Percentiles rank a stretch among this genome's conserved stretches.
Evolutionary conservation across 2,329 filamentous ascomycete genomes (phyloP).

Genomic region (Colletotrichum kahawae): DNA sequence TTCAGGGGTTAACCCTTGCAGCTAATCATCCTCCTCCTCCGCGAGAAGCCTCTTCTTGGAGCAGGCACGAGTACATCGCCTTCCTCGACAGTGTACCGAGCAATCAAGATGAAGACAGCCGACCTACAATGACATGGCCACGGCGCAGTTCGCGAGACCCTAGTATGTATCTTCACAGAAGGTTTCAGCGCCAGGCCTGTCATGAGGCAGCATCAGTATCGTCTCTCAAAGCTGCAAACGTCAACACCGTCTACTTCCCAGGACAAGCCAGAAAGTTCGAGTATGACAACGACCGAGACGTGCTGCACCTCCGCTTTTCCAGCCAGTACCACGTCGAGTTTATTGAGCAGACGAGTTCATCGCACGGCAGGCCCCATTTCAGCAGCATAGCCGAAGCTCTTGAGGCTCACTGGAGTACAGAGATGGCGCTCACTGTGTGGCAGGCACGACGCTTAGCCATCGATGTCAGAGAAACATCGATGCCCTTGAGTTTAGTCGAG

Average conservation of each 20-base stretch:
- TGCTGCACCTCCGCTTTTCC: slow-evolving; percentile 31
- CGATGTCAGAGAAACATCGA: slow-evolving; percentile 29
- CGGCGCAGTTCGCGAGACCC: neutral
- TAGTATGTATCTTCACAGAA: neutral
- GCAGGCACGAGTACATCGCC: neutral
- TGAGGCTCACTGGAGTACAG: slow-evolving; percentile 32
- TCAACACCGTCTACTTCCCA: slow-evolving; percentile 29
- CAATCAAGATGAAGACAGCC: neutral
- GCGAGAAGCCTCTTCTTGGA: neutral
- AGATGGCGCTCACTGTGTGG: slow-evolving; percentile 29
- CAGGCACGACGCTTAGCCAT: slow-evolving; percentile 30
- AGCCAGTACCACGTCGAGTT: neutral
- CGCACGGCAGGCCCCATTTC: neutral
- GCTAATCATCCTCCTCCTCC: neutral
- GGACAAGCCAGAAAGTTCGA: slow-evolving; percentile 25
- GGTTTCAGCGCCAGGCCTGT: slow-evolving; percentile 11
- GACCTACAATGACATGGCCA: neutral
- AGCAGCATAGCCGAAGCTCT: slow-evolving; percentile 20
- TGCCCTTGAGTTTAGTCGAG: slow-evolving; percentile 26
- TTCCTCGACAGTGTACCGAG: neutral
- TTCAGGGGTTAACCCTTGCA: neutral
- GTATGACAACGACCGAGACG: slow-evolving; percentile 27
- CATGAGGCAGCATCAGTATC: neutral
- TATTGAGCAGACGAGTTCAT: neutral
- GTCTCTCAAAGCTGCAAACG: neutral